Evolutionary conservation across 2,329 filamentous ascomycete genomes (phyloP), one percentile per base, ranked within the genome.

Genomic region (Cladophialophora immunda): DNA sequence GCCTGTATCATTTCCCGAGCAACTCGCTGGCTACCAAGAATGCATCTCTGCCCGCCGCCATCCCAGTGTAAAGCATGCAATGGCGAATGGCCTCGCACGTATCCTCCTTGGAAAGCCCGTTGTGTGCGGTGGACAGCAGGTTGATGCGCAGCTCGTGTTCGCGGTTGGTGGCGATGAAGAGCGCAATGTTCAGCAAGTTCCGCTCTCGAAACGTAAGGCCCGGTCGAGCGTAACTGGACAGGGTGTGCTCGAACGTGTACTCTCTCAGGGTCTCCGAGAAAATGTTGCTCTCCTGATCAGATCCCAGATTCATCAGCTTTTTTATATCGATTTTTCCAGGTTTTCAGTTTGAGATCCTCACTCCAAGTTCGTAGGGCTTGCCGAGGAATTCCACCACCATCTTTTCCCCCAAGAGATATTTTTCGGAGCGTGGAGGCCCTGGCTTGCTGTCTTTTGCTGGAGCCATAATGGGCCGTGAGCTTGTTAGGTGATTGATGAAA

Each of bases 311-410:
- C n/a, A n/a, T n/a, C n/a, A n/a, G n/a, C n/a, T n/a, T n/a, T n/a
- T n/a, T n/a, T n/a, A n/a, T n/a, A n/a, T n/a, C n/a, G n/a, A n/a
- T n/a, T n/a, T n/a, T n/a, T n/a, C n/a, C n/a, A n/a, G n/a, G n/a
- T n/a, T n/a, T n/a, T n/a, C n/a, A n/a, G n/a, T n/a, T n/a, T n/a
- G n/a, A n/a, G n/a, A n/a, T n/a, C n/a, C n/a, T n/a, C n/a, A n/a
- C n/a, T n/a, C n/a, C n/a, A n/a, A n/a, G n/a, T n/a, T n/a, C n/a
- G n/a, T n/a, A n/a, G n/a, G n/a, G n/a, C n/a, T 59, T 59, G 32
- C 57, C 57, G 9, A 59, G 57, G 25, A 59, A 59, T 30, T 59
- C 57, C 17, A 59, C 57, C 32, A 47, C 57, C 57, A 59, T 59
- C 29, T 32, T 59, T 25, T 59, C 32, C 11, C 57, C 57, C 25